phyloP scores from a whole-genome alignment of 306 rosid genomes.

The Casuarina glauca region DNA sequence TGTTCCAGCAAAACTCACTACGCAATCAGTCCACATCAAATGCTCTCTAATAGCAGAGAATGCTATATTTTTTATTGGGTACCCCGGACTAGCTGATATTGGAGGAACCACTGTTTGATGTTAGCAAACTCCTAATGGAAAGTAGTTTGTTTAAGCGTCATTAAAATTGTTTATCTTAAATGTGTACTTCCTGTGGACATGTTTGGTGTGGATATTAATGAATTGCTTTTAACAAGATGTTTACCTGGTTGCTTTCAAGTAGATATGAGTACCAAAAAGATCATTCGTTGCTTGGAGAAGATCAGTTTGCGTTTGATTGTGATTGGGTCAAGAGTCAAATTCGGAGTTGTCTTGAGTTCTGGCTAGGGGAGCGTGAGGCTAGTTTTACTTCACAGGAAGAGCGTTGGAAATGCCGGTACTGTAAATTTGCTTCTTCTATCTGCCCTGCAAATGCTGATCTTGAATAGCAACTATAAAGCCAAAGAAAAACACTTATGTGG shows the following conservation, averaged over 20 bases:
- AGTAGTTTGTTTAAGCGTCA: neutral
- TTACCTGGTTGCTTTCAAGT: conserved; percentile 29
- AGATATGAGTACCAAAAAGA: conserved; percentile 85
- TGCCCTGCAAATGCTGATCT: conserved; percentile 43
- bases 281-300: conserved; percentile 70
- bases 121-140: neutral
- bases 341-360: conserved; percentile 55
- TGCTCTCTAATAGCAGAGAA: neutral
- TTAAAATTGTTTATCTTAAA: neutral
- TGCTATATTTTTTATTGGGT: neutral
- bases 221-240: conserved; percentile 8
- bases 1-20: no score
- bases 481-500: neutral
- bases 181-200: neutral
- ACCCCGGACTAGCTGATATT: neutral
- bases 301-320: conserved; percentile 54
- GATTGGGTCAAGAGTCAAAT: conserved; percentile 63
- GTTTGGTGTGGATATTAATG: conserved; percentile 3
- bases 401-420: conserved; percentile 73
- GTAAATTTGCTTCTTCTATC: conserved; percentile 39
- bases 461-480: conserved; percentile 5
- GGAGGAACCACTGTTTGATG: neutral
- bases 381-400: conserved; percentile 60
- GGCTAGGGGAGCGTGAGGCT: conserved; percentile 80
- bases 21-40: neutral